Evolutionary conservation across 495 filamentous ascomycete genomes (phyloP), one percentile per base, ranked within the genome.

Genomic region (Coniosporium apollinis): DNA sequence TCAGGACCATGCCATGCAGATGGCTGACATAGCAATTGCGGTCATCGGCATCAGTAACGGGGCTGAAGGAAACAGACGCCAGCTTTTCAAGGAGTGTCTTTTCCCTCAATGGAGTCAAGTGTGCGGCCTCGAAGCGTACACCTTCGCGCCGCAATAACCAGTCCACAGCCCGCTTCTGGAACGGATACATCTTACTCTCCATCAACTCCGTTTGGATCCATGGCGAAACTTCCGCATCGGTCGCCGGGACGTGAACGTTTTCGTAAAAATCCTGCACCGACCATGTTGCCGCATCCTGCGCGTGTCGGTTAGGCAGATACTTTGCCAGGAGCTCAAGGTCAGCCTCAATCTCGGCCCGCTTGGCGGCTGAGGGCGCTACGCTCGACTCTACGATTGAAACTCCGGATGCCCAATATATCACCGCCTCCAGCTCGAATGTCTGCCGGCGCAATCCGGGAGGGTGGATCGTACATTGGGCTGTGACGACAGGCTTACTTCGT

Each of bases 81-180:
- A 55, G 47, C 1, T 30, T 10, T 14, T 21, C 14, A n/a, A n/a
- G n/a, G n/a, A n/a, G n/a, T n/a, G n/a, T n/a, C n/a, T n/a, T n/a
- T n/a, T n/a, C n/a, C n/a, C n/a, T n/a, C n/a, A n/a, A n/a, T n/a
- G n/a, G n/a, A n/a, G n/a, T n/a, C n/a, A n/a, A n/a, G n/a, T n/a
- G n/a, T n/a, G n/a, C 15, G 9, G 11, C 19, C 4, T 52, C 41
- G 11, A 64, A 47, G 7, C 55, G 45, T 42, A 65, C 51, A 5
- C 68, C 62, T 46, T 84, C 80, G 45, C 69, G 62, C 34, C 49
- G 42, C 20, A 84, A 41, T 41, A 86, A 57, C 78, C 79, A 86
- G 29, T 64, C 54, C 3, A 84, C 65, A n/a, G 79, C 67, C 42
- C 79, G 61, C 39, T 66, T 63, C 47, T 86, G 79, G 43, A 83